Base-by-base conservation (phyloP, 495 filamentous ascomycete species). In the Aspergillus affinis region DNA sequence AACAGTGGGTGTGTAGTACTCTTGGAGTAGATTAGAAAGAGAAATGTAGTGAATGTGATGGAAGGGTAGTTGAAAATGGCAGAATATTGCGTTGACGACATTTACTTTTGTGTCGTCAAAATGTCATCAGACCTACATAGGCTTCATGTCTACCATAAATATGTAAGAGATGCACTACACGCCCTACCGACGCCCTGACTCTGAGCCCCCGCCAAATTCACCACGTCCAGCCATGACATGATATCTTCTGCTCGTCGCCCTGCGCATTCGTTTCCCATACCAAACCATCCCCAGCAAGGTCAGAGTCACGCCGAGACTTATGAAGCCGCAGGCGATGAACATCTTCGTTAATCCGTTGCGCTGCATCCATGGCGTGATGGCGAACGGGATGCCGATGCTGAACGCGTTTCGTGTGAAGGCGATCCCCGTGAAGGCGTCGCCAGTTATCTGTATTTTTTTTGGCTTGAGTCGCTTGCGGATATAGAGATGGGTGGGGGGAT, bases 401-500 rank as follows among this genome's bases (percentile, higher is more conserved):
- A 71, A 51, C 0, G 65, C 67, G 50, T 76, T 75, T 6, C 72
- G 72, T 15, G 75, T 26, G 47, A 76, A 76, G 17, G 72, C 62
- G 9, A 76, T 65, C 0, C 60, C 72, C 4, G 69, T 72, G 49
- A 76, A 73, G 5, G 73, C 72, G 32, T 76, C 73, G 18, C 70
- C 72, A 0, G 71, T 71, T 7, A 76, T 69, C 73, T 76, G 53
- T 6, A n/a, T 32, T 8, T 1, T 32, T 8, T 32, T 41, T 23
- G 44, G 49, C 30, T 36, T 47, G 36, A 17, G n/a, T 58, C 26
- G 2, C 2, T 47, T 47, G 44, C 18, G 13, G 6, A 5, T 2
- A 18, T 8, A 26, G 4, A 2, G 4, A 26, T 26, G 4, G 4
- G 21, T 30, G 19, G 41, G 6, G 53, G 20, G 2, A 26, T 26